phyloP scores from a whole-genome alignment of 345 rosid genomes.

The Kernera saxatilis region DNA sequence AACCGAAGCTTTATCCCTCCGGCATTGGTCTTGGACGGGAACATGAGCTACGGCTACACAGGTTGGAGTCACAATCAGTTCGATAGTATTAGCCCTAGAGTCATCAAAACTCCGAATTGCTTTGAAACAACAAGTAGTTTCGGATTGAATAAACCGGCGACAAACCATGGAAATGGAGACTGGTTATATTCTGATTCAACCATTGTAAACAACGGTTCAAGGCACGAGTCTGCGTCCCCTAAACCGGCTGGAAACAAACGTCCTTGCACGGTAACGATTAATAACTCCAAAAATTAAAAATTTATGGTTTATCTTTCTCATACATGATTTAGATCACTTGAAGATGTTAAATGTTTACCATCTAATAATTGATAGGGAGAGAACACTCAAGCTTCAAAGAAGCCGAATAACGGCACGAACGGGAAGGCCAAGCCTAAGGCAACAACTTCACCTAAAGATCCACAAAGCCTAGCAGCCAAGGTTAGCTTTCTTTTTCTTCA shows the following conservation, averaged over 20 bases:
- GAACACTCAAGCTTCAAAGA: slow-evolving; percentile 47
- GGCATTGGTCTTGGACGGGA: neutral
- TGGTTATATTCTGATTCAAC: slow-evolving; percentile 54
- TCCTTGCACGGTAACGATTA: slow-evolving; percentile 34
- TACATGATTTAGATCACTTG: slow-evolving; percentile 17
- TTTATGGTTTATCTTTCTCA: neutral
- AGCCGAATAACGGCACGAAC: slow-evolving; percentile 33
- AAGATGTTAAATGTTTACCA: slow-evolving; percentile 54
- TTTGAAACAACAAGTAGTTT: slow-evolving; percentile 36
- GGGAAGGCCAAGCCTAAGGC: slow-evolving; percentile 49
- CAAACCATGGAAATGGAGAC: slow-evolving; percentile 27
- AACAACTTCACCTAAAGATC: slow-evolving; percentile 56
- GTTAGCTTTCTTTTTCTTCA: slow-evolving; percentile 30
- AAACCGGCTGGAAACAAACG: slow-evolving; percentile 46
- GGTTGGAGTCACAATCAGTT: slow-evolving; percentile 29
- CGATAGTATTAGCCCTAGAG: slow-evolving; percentile 36
- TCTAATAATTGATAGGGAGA: slow-evolving; percentile 62
- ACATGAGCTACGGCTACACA: slow-evolving; percentile 12
- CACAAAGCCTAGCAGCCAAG: slow-evolving; percentile 95
- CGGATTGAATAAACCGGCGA: slow-evolving; percentile 23
- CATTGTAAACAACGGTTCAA: slow-evolving; percentile 31
- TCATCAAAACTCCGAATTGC: slow-evolving; percentile 31
- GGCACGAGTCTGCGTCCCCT: slow-evolving; percentile 29
- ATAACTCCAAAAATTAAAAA: neutral
- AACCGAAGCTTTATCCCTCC: neutral